Base-by-base conservation (phyloP, 2,329 filamentous ascomycete species). In the Fusarium ramigenum region DNA sequence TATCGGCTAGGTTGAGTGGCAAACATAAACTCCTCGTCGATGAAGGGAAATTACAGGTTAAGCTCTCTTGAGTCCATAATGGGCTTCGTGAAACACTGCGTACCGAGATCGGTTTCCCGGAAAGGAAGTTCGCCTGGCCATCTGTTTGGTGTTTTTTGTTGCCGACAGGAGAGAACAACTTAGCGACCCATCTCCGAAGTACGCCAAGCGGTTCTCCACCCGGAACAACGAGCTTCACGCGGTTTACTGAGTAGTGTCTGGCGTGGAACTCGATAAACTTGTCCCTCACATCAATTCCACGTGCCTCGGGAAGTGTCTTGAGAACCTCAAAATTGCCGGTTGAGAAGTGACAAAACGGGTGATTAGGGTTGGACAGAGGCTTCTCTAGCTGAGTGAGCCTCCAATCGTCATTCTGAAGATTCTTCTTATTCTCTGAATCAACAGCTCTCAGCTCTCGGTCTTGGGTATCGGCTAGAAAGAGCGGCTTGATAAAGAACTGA, bases 371-470 rank as follows among this genome's bases (percentile, higher is more conserved):
- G 5, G 94, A 94, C n/a, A 96, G 84, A 7, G 92, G 92, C 84
- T 97, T 97, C 79, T 94, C 93, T 30, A 98, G 87, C 83, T 98
- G 95, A 78, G 96, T 91, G 72, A 97, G 84, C 21, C 95, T 90
- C 94, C 95, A 97, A 62, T 89, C 88, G 79, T 98, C 95, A 80
- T 90, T 96, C 83, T 98, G 95, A 54, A 98, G 85, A 77, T 98
- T 98, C 88, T 98, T 98, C 88, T 97, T 97, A 84, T 98, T 97
- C 82, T 98, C 95, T 9, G 95, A 97, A 79, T 98, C 95, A 25
- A 98, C 95, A 2, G 95, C 95, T 74, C 89, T 91, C 70, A 98
- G 86, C 83, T 98, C 95, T 56, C 95, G 90, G 77, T 98, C 95
- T 53, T 98, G 83, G 1, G 95, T 96, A 73, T 91, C 94, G 60